phyloP scores from a whole-genome alignment of 1,284 basidiomycete genomes.

The Bjerkandera adusta region DNA sequence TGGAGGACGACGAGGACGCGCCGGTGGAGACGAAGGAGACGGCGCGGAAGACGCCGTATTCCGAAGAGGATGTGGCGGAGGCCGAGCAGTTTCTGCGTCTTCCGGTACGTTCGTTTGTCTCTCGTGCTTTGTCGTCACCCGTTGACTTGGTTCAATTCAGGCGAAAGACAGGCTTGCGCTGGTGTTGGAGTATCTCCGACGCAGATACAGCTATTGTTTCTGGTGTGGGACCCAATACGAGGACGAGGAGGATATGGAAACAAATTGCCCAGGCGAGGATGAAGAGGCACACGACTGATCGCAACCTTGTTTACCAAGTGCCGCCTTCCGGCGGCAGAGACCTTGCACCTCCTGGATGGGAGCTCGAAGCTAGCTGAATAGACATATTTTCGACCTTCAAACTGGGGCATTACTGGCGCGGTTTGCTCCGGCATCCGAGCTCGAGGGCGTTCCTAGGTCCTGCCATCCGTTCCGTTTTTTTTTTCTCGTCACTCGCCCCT shows the following conservation, averaged over 20 bases:
- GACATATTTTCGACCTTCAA: too few relatives aligned
- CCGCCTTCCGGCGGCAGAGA: too few relatives aligned
- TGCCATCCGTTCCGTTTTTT: too few relatives aligned
- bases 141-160: slow-evolving; percentile 35
- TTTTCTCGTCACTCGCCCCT: too few relatives aligned
- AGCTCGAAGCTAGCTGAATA: too few relatives aligned
- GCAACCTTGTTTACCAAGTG: too few relatives aligned
- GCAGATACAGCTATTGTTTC: slow-evolving; percentile 75
- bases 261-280: slow-evolving; percentile 69
- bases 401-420: too few relatives aligned
- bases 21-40: slow-evolving; percentile 28
- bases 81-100: slow-evolving; percentile 64
- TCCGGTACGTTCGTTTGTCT: slow-evolving; percentile 42
- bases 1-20: slow-evolving; percentile 33
- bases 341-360: too few relatives aligned
- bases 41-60: slow-evolving; percentile 35
- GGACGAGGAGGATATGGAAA: slow-evolving; percentile 55
- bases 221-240: slow-evolving; percentile 84
- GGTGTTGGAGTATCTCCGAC: slow-evolving; percentile 72
- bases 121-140: background rate
- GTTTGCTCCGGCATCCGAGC: too few relatives aligned
- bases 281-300: slow-evolving; percentile 78
- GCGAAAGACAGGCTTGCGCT: slow-evolving; percentile 65
- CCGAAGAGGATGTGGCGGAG: slow-evolving; percentile 60
- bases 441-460: too few relatives aligned